Evolutionary conservation across 164 flowering plant species (phyloP).

Genomic region (Magnolia officinalis): DNA sequence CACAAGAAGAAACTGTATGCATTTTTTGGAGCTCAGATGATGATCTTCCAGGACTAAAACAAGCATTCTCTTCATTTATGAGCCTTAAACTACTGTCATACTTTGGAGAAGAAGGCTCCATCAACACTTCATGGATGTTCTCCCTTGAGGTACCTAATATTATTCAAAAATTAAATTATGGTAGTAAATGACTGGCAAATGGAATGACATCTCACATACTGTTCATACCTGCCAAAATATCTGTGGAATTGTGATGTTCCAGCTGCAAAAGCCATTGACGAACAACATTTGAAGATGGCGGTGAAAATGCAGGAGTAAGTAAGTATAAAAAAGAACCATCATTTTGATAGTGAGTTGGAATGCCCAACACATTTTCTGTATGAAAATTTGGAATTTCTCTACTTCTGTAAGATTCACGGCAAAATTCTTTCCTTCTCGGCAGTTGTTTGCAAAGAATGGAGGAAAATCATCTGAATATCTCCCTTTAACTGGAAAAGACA

Average conservation of each 20-base stretch:
- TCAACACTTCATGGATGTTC: slow-evolving; percentile 1
- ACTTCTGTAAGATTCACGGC: slow-evolving; percentile 6
- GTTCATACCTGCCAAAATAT: slow-evolving; percentile 33
- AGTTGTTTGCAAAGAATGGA: slow-evolving; percentile 34
- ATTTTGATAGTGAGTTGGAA: slow-evolving; percentile 61
- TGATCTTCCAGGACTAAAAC: slow-evolving; percentile 4
- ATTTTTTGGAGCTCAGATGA: slow-evolving; percentile 5
- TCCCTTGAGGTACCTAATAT: slow-evolving; percentile 24
- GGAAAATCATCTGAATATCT: slow-evolving; percentile 27
- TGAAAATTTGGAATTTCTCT: slow-evolving; percentile 13
- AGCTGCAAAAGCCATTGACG: slow-evolving; percentile 41
- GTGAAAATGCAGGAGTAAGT: slow-evolving; percentile 62
- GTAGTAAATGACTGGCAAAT: slow-evolving; percentile 1
- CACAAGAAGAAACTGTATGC: slow-evolving; percentile 17
- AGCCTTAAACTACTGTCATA: slow-evolving; percentile 6
- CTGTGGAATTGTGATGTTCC: slow-evolving; percentile 2
- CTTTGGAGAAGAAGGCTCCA: slow-evolving; percentile 22
- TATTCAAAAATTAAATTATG: slow-evolving; percentile 9
- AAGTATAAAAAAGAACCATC: slow-evolving; percentile 72
- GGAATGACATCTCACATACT: neutral
- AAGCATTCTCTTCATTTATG: neutral
- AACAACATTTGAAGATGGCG: slow-evolving; percentile 72
- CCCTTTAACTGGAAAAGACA: slow-evolving; percentile 24
- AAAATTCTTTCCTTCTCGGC: slow-evolving; percentile 22
- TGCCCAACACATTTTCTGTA: slow-evolving; percentile 40